Percentiles rank a stretch among this genome's conserved stretches.
Conservation (phyloP, 139 green algal genomes). For the Eudorina sp. region DNA sequence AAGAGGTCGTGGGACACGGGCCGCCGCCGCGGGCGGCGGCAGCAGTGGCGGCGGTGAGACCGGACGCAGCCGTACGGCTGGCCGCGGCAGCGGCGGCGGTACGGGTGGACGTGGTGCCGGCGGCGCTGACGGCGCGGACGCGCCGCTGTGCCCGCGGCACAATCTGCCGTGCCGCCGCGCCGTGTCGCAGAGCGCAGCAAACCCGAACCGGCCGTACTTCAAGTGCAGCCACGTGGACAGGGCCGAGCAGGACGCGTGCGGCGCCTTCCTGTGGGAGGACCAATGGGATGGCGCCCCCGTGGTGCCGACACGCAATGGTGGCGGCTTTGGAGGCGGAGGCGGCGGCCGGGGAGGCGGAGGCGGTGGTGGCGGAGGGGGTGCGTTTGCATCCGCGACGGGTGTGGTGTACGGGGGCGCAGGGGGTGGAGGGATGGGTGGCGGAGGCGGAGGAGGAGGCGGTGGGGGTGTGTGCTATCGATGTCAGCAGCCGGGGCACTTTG, state of each 20-base stretch:
- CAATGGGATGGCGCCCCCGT: conserved; percentile 51
- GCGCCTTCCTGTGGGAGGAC: conserved; percentile 62
- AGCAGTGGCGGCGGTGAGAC: neutral
- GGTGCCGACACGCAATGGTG: neutral
- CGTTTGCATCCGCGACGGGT: conserved; percentile 2
- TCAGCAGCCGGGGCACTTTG: conserved; percentile 59
- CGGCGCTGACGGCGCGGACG: neutral
- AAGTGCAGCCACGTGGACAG: conserved; percentile 51
- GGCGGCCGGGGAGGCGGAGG: neutral
- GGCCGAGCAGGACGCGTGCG: conserved; percentile 45
- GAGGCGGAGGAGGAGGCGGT: neutral
- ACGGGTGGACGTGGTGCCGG: too few species aligned
- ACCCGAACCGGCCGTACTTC: conserved; percentile 56
- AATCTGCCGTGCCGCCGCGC: conserved; percentile 27
- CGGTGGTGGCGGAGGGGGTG: neutral
- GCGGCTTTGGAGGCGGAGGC: neutral
- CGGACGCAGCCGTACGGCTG: neutral
- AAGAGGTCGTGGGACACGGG: neutral
- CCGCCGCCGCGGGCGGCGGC: neutral
- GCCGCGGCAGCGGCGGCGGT: neutral
- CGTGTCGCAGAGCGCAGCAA: conserved; percentile 38
- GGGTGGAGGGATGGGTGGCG: neutral
- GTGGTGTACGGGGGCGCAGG: neutral
- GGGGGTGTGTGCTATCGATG: conserved; percentile 61
- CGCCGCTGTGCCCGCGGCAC: conserved; percentile 54